Conservation (phyloP, 331 rosid species). For the Pyracantha coccinea region DNA sequence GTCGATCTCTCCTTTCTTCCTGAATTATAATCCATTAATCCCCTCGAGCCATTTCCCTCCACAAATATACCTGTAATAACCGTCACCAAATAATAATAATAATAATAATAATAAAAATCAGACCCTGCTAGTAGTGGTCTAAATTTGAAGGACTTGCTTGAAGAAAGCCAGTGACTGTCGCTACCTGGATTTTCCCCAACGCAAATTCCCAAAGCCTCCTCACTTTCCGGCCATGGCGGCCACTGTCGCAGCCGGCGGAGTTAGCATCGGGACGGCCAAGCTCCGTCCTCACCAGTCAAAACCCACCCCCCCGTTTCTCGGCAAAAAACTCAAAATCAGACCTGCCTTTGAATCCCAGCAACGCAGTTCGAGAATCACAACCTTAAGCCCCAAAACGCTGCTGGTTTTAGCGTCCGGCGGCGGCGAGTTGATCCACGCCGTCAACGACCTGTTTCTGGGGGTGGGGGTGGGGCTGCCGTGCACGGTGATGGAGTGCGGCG, state of each 20-base stretch:
- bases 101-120: neutral
- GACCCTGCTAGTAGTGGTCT: conserved; percentile 13
- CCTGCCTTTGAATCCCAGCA: conserved; percentile 5
- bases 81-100: neutral
- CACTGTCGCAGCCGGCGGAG: conserved; percentile 49
- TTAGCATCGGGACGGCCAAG: conserved; percentile 39
- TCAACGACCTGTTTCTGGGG: conserved; percentile 59
- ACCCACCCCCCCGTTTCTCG: conserved; percentile 52
- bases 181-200: conserved; percentile 2
- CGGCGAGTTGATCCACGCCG: conserved; percentile 46
- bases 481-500: conserved; percentile 95
- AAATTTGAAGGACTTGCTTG: conserved; percentile 16
- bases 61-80: conserved; percentile 43
- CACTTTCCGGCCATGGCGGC: conserved; percentile 49
- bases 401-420: conserved; percentile 36
- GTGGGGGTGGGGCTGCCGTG: conserved; percentile 94
- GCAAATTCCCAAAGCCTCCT: neutral
- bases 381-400: conserved; percentile 27
- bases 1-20: conserved; percentile 22
- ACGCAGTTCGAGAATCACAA: conserved; percentile 5
- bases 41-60: conserved; percentile 36
- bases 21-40: conserved; percentile 18
- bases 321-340: conserved; percentile 39
- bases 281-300: conserved; percentile 41
- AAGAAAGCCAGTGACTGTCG: conserved; percentile 4